Base-by-base conservation (phyloP, 2,329 filamentous ascomycete species). In the Nemania diffusa region DNA sequence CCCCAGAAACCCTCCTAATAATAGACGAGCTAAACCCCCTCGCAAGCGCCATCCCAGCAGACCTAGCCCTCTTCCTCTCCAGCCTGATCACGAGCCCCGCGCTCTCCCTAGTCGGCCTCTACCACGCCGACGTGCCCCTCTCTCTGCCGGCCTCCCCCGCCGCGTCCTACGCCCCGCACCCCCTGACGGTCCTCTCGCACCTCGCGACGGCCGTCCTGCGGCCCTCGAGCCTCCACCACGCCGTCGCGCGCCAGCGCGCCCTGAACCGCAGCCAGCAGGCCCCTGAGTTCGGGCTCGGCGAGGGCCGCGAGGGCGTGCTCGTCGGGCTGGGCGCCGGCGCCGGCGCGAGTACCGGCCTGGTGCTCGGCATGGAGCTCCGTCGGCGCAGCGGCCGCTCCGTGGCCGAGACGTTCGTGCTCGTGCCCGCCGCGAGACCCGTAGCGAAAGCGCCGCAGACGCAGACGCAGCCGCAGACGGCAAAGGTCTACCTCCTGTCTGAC, bases 201-300 rank as follows among this genome's bases (percentile, higher is more conserved):
- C 89, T 97, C 65, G 92, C 94, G n/a, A 99, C 96, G 3, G 91
- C 93, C 3, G 87, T 98, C 60, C 85, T 98, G 66, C 89, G 87
- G 4, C 84, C 92, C 0, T 89, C 91, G 44, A 92, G 89, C 15
- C 85, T 97, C 44, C 82, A 88, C 7, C 93, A 97, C 72, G 87
- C 92, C 50, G 84, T 96, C 5, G 89, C 90, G 32, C 85, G 87
- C 42, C 93, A 93, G 77, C 87, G 85, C n/a, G 94, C 95, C 3
- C 85, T 86, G 9, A 90, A 96, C 78, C 87, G 91, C 64, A 94
- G 92, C 74, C 82, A 92, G 5, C 88, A 87, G 4, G 90, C 91
- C 68, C 95, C 95, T 0, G 87, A 87, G 8, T 97, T 92, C 79
- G 96, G 95, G 0, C 84, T 97, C 1, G 84, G 86, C 6, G 92